These are phyloP conservation scores for Paecilomyces dactylethromorphus DNA, from an alignment of 2,329 filamentous ascomycete species.

Conservation along the genomic window DNA sequence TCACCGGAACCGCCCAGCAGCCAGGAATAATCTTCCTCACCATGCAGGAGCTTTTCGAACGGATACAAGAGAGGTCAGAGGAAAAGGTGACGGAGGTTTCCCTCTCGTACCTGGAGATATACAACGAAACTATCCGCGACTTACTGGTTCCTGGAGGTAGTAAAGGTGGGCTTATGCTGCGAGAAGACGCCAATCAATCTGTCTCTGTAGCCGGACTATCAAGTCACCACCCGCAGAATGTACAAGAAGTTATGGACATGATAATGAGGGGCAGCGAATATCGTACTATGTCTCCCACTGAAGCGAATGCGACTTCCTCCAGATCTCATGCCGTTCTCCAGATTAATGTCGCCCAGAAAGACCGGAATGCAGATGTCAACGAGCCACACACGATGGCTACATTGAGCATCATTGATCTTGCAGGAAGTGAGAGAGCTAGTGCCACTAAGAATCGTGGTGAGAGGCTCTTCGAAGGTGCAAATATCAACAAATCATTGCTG, in stretches of 20 bases:
- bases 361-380: constrained; percentile 83
- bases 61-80: constrained; percentile 76
- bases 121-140: constrained; percentile 98
- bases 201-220: constrained; percentile 88
- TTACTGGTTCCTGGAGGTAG: constrained; percentile 77
- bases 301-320: constrained; percentile 94
- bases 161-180: constrained; percentile 80
- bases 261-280: constrained; percentile 92
- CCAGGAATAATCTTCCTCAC: constrained; percentile 98
- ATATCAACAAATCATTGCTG: constrained; percentile 97
- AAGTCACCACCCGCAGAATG: constrained; percentile 83
- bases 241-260: constrained; percentile 98
- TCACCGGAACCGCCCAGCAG: constrained; percentile 83
- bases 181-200: constrained; percentile 88
- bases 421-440: constrained; percentile 90
- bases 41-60: constrained; percentile 98
- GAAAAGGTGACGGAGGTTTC: constrained; percentile 88
- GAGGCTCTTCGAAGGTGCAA: constrained; percentile 84
- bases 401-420: constrained; percentile 94
- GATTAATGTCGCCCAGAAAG: constrained; percentile 92
- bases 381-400: constrained; percentile 98
- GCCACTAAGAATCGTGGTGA: constrained; percentile 96
- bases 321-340: constrained; percentile 95
- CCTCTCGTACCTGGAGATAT: constrained; percentile 94
- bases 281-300: constrained; percentile 92